Evolutionary conservation across 805 yeast species (phyloP).

Genomic region (Ogataea wickerhamii): DNA sequence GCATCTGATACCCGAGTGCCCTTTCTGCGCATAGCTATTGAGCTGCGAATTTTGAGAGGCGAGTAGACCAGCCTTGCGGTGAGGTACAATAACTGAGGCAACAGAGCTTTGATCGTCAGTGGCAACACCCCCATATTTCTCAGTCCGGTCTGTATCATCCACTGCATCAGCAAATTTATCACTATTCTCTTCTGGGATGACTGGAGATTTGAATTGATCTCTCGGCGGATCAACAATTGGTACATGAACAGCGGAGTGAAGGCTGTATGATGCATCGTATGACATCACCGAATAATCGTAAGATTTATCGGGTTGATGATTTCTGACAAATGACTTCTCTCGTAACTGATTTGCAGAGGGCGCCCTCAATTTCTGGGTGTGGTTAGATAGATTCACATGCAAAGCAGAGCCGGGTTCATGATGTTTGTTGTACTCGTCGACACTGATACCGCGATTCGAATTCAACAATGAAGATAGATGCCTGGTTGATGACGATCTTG

Average conservation of each 20-base stretch:
- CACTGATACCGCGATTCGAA: slow-evolving; percentile 11
- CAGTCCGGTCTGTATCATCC: slow-evolving; percentile 14
- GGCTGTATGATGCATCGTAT: slow-evolving; percentile 28
- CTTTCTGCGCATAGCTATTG: slow-evolving; percentile 18
- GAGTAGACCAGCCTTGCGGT: slow-evolving; percentile 27
- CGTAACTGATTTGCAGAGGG: neutral
- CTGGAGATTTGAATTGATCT: slow-evolving; percentile 14
- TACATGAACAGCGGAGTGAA: slow-evolving; percentile 32
- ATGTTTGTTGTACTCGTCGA: slow-evolving; percentile 20
- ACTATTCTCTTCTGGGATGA: slow-evolving; percentile 2
- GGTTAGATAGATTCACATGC: neutral
- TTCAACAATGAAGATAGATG: slow-evolving; percentile 24
- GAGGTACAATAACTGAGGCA: slow-evolving; percentile 21
- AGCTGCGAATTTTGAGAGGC: slow-evolving; percentile 23
- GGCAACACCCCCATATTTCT: too few species aligned
- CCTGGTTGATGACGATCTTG: slow-evolving; percentile 28
- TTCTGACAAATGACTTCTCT: slow-evolving; percentile 9
- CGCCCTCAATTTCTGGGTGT: slow-evolving; percentile 3
- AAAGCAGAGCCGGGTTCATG: neutral
- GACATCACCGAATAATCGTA: slow-evolving; percentile 24
- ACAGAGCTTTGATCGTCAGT: slow-evolving; percentile 10
- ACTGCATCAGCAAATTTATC: slow-evolving; percentile 31
- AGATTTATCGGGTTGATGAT: slow-evolving; percentile 25
- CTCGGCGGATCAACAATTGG: slow-evolving; percentile 25
- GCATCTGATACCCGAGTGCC: slow-evolving; percentile 16